Conservation (phyloP, 2,329 filamentous ascomycete species). For the Tolypocladium cylindrosporum region DNA sequence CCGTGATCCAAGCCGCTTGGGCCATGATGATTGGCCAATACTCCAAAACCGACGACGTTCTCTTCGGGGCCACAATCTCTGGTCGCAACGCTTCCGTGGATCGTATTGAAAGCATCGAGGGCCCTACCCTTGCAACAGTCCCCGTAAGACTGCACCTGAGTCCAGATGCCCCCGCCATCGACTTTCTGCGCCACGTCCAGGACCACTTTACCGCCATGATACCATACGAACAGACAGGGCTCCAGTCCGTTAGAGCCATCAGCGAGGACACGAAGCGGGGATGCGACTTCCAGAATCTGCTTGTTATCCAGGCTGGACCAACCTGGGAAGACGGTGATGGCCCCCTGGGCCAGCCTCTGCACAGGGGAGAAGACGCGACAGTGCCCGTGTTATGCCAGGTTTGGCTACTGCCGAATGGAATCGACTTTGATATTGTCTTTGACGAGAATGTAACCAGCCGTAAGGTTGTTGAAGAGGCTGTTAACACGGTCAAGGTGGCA, state of each 20-base stretch:
- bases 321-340: neutral
- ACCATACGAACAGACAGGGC: slow-evolving; percentile 3
- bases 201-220: slow-evolving; percentile 8
- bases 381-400: neutral
- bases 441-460: neutral
- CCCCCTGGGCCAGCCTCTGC: neutral
- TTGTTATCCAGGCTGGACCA: neutral
- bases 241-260: neutral
- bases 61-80: slow-evolving; percentile 15
- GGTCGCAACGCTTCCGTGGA: slow-evolving; percentile 14
- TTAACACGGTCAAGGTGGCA: neutral
- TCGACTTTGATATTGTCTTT: neutral
- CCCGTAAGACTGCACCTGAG: slow-evolving; percentile 10
- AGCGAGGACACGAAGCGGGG: neutral
- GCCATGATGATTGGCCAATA: slow-evolving; percentile 9
- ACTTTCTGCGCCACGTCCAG: slow-evolving; percentile 11
- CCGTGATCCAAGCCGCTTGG: slow-evolving; percentile 12
- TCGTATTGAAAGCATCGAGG: slow-evolving; percentile 14
- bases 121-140: slow-evolving; percentile 17
- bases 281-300: slow-evolving; percentile 1
- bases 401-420: neutral
- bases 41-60: slow-evolving; percentile 8
- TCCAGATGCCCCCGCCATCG: slow-evolving; percentile 1
- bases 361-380: neutral
- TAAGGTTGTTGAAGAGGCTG: neutral